Evolutionary conservation across 192 early-diverging fungal genomes (phyloP).

Genomic region (Mortierella antarctica): DNA sequence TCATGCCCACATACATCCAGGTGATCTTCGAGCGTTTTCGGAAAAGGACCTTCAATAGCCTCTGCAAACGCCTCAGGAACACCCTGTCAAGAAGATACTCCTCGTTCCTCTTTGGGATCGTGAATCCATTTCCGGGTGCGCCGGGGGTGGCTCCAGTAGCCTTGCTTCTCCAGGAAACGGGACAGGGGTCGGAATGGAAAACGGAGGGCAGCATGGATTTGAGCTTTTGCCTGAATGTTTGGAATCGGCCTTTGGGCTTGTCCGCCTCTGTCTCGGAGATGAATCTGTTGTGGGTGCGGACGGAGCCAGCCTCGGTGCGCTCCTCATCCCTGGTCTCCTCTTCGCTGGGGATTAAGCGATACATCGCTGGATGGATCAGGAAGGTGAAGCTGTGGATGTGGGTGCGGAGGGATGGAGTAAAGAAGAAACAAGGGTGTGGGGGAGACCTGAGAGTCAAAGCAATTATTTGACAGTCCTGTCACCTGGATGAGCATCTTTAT

Average conservation of each 20-base stretch:
- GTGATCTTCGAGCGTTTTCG: slow-evolving; percentile 34
- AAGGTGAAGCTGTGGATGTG: neutral
- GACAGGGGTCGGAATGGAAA: slow-evolving; percentile 5
- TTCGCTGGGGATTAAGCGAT: slow-evolving; percentile 41
- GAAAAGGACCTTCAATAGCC: slow-evolving; percentile 47
- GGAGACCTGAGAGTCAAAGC: too few relatives aligned
- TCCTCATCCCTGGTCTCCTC: slow-evolving; percentile 45
- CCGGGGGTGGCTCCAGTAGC: neutral
- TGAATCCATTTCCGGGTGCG: neutral
- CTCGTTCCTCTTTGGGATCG: slow-evolving; percentile 14
- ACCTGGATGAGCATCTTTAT: too few relatives aligned
- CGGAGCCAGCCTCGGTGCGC: slow-evolving; percentile 30
- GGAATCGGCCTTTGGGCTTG: neutral
- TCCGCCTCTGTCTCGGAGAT: neutral
- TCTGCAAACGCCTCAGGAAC: slow-evolving; percentile 49
- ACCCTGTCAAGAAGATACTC: slow-evolving; percentile 50
- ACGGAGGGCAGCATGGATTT: slow-evolving; percentile 20
- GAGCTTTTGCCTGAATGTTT: slow-evolving; percentile 22
- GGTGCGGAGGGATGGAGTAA: neutral
- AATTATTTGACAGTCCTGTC: too few relatives aligned
- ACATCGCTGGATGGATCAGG: slow-evolving; percentile 12
- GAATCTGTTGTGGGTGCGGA: slow-evolving; percentile 6
- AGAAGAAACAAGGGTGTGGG: too few relatives aligned
- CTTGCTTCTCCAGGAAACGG: neutral
- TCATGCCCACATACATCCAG: slow-evolving; percentile 58